Base-by-base conservation (phyloP, 129 eudicot species). In the Calendula officinalis region DNA sequence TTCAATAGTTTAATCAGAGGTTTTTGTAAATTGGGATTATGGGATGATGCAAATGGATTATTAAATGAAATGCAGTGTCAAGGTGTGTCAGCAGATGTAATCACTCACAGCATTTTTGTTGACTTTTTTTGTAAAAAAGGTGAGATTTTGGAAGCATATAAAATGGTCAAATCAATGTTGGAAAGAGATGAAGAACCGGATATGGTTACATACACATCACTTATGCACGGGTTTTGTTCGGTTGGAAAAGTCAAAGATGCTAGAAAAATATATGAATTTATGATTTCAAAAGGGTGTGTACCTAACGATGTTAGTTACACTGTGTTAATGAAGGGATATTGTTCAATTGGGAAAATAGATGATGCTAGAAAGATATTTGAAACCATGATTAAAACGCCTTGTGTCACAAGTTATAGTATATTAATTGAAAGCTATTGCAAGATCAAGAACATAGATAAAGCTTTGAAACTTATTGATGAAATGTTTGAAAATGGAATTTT, bases 161-260 rank as follows among this genome's bases (percentile, higher is more conserved):
- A 34, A 14, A 7, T 43, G 38, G 2, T 75, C 27, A 59, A 75
- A n/a, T 11, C 0, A 7, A 75, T 75, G 80, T 51, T 75, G 34
- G 69, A 68, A 52, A 48, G 41, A 60, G 75, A 69, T n/a, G 57
- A 52, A 45, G 54, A 59, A 41, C 80, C 75, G 0, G 69, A 68
- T 68, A 67, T 75, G 47, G 36, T 38, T 42, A 75, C 51, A 3
- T 75, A 75, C 59, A 75, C 68, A 3, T 5, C 80, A 14, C 37
- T 75, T 6, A 64, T 75, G 37, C 71, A 69, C 13, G 77, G 81
- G 8, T 76, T 69, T n/a, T 76, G 81, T 76, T 55, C 69, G 41
- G 5, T 17, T 17, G 68, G 77, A 12, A 64, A 70, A 69, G 47
- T 48, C 5, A 42, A 46, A 2, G 49, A 69, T 35, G 76, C 71